Base-by-base conservation (phyloP, 495 filamentous ascomycete genomes). In the Staphylotrichum tortipilum region DNA sequence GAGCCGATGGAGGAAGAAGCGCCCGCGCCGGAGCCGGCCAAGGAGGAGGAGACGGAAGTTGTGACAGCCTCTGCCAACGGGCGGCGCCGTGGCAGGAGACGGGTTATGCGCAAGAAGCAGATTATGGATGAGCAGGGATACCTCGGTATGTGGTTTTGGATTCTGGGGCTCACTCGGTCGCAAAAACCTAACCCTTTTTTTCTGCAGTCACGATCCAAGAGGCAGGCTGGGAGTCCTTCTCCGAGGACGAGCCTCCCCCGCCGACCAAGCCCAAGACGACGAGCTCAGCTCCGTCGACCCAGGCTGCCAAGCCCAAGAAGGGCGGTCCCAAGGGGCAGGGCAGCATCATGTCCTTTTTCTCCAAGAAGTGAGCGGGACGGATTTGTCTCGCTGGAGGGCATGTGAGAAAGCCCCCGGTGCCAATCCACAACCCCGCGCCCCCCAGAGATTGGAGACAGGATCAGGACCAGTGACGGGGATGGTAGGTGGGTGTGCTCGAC, bases 341-440 rank as follows among this genome's bases (percentile, higher is more conserved):
- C 9, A 95, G 79, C 66, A 95, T 96, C 60, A 94, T 88, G 87
- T 86, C 83, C 3, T 97, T 95, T 68, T 95, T 97, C 69, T 76
- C 74, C 10, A 97, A 95, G 73, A 94, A 91, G 40, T 71, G 54
- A 67, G 31, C 17, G 6, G 8, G 21, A 7, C 8, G n/a, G n/a
- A n/a, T n/a, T n/a, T n/a, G n/a, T n/a, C n/a, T n/a, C n/a, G n/a
- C n/a, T n/a, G n/a, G n/a, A n/a, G n/a, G n/a, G n/a, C n/a, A n/a
- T n/a, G n/a, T n/a, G n/a, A n/a, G n/a, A n/a, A n/a, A n/a, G n/a
- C n/a, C n/a, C n/a, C n/a, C n/a, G n/a, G n/a, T n/a, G n/a, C n/a
- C n/a, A n/a, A n/a, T n/a, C n/a, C n/a, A n/a, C n/a, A n/a, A n/a
- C n/a, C n/a, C n/a, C n/a, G n/a, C n/a, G n/a, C n/a, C n/a, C n/a